Evolutionary conservation across 805 yeast species (phyloP), one percentile per base, ranked within the genome.

Genomic region (Diddensiella transvaalensis): DNA sequence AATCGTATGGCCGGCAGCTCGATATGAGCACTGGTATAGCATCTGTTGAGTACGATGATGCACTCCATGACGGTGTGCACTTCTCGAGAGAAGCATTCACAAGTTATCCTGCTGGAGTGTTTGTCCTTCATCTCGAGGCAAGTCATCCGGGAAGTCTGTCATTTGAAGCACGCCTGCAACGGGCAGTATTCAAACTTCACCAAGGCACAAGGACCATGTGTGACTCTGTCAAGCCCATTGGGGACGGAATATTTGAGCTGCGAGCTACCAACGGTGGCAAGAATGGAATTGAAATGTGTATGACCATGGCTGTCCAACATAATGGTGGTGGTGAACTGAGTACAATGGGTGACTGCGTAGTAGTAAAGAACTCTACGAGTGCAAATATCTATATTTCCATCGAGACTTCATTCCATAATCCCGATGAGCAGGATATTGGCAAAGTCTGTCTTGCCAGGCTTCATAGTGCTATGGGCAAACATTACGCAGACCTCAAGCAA

Each of bases 61-160:
- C n/a, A n/a, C n/a, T n/a, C n/a, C n/a, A n/a, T n/a, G 24, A 26
- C 4, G 45, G 23, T 6, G 35, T 22, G 17, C 22, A 17, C n/a
- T 42, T 19, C 38, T n/a, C n/a, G 5, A 18, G 45, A 8, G 26
- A 23, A n/a, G 38, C 32, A 10, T 29, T 42, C 11, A 11, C 38
- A 13, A 42, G 45, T 30, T 42, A 42, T 30, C 45, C 45, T 5
- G 38, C 24, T 13, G 23, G 26, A 6, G 45, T 26, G 17, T 10
- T 42, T 24, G 45, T 21, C 11, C n/a, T 42, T 22, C 45, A 42
- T 8, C 23, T 40, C 21, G 33, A 40, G 24, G 33, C 33, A 4
- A 6, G 6, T 6, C 8, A 4, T 10, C 10, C 8, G 17, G 33
- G 33, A 11, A 4, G 17, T 6, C 21, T 40, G 10, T 5, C 11